phyloP scores from a whole-genome alignment of 2,329 filamentous ascomycete species.

The Pseudogymnoascus sp. region DNA sequence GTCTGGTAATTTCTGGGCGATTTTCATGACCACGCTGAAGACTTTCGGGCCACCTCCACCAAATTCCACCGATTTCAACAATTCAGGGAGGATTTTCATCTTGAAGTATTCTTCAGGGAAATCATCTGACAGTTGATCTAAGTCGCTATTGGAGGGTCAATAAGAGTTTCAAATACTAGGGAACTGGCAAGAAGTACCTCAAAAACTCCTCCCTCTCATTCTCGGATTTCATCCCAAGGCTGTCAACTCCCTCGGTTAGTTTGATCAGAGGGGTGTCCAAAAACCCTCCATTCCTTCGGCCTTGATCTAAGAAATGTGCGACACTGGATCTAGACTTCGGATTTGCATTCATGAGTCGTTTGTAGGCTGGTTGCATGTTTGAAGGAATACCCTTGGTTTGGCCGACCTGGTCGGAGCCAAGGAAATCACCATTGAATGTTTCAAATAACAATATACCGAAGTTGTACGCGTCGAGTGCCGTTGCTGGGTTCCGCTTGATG shows the following conservation, averaged over 20 bases:
- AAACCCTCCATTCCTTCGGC: slow-evolving; percentile 71
- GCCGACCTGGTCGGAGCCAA: slow-evolving; percentile 67
- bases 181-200: slow-evolving; percentile 38
- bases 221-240: slow-evolving; percentile 77
- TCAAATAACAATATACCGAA: slow-evolving; percentile 81
- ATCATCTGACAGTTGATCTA: slow-evolving; percentile 81
- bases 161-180: slow-evolving; percentile 18
- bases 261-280: slow-evolving; percentile 91
- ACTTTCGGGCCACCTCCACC: slow-evolving; percentile 91
- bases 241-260: slow-evolving; percentile 86
- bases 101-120: slow-evolving; percentile 98
- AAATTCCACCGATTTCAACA: slow-evolving; percentile 98
- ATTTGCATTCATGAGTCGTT: slow-evolving; percentile 77
- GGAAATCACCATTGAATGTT: slow-evolving; percentile 80
- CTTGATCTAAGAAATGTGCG: slow-evolving; percentile 82
- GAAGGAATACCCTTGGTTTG: slow-evolving; percentile 81
- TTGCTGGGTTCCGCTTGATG: slow-evolving; percentile 73
- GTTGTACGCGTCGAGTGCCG: slow-evolving; percentile 80
- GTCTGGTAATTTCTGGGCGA: slow-evolving; percentile 73
- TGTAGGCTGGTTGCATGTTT: slow-evolving; percentile 85
- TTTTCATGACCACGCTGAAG: slow-evolving; percentile 80
- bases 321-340: slow-evolving; percentile 82
- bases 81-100: slow-evolving; percentile 87
- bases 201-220: slow-evolving; percentile 79
- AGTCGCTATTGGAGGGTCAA: slow-evolving; percentile 41